Conservation (phyloP, 2,329 filamentous ascomycete genomes). For the Trichoderma gracile region DNA sequence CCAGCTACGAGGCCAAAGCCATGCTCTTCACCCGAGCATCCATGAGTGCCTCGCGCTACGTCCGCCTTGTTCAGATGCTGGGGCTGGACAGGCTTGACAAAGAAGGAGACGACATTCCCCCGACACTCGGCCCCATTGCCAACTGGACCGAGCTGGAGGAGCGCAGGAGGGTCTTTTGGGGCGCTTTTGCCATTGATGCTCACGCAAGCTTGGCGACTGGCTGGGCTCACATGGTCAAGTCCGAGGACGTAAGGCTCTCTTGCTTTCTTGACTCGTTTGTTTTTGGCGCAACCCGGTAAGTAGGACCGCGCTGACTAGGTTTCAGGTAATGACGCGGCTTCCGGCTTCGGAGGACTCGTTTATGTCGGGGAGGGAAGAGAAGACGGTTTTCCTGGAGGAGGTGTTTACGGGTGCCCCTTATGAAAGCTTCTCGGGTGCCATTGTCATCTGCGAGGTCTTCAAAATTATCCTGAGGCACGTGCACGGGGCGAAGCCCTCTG, state of each 20-base stretch:
- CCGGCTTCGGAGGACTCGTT: constrained; percentile 79
- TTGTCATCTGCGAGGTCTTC: constrained; percentile 76
- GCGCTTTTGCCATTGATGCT: constrained; percentile 76
- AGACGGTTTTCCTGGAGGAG: constrained; percentile 63
- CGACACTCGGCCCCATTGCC: constrained; percentile 68
- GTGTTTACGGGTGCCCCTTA: constrained; percentile 64
- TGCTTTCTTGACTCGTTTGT: not conserved
- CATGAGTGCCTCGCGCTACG: constrained; percentile 72
- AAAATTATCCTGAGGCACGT: constrained; percentile 80
- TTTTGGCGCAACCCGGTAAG: too few relatives aligned
- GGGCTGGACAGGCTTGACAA: constrained; percentile 78
- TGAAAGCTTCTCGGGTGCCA: constrained; percentile 69
- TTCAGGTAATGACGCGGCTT: constrained; percentile 71
- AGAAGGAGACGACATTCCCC: constrained; percentile 64
- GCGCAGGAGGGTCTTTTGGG: constrained; percentile 82
- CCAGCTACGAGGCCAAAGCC: constrained; percentile 77
- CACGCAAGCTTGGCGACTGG: constrained; percentile 88
- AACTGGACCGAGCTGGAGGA: constrained; percentile 80
- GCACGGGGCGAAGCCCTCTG: constrained; percentile 68
- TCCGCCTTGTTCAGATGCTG: constrained; percentile 78
- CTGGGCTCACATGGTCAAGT: constrained; percentile 81
- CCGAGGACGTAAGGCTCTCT: constrained; percentile 57
- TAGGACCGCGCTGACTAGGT: not conserved
- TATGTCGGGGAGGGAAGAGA: constrained; percentile 62
- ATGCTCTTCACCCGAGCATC: constrained; percentile 86